Evolutionary conservation across 1,139 yeast genomes (phyloP), one percentile per base, ranked within the genome.

Genomic region (Zygotorulaspora mrakii): DNA sequence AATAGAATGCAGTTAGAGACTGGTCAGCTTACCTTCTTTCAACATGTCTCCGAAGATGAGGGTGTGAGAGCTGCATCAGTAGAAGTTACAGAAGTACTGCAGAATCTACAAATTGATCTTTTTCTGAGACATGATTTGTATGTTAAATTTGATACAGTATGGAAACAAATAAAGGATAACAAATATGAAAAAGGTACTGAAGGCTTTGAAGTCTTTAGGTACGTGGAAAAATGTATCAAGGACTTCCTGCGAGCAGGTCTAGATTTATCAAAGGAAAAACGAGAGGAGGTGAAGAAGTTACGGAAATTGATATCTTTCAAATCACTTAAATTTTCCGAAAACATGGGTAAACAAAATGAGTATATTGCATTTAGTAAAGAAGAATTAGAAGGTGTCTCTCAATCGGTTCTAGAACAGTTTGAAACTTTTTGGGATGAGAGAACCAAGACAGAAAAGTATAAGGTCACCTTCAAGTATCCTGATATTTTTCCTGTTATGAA

Each of bases 401-500:
- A 72, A 31, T 77, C 77, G 46, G 75, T 76, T 1, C 51, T 82
- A 46, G 71, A 69, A 17, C 82, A 74, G 54, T 82, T 79, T 54
- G 80, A 76, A 41, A 62, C 65, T 45, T 59, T 65, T 12, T 65
- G 60, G 28, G 74, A 66, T 10, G 70, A 66, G 33, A 67, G 61
- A 9, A 78, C 73, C 10, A 49, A 45, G 16, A 41, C 40, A 10
- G 57, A 57, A 23, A 73, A 73, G 54, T 72, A 65, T 55, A 81
- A 80, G 58, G 80, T 86, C 69, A 81, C 94, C 3, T 85, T 75
- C 68, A 83, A 85, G 60, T 82, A 83, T 55, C 91, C 95, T 3
- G 94, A 85, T 56, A 65, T 82, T 38, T 67, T 80, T 49, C 94
- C 94, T 0, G 80, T 81, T n/a, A 65, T 83, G 61, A 81, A 82